Conservation (phyloP, 2,329 filamentous ascomycete species). For the Rhinocladiella similis region DNA sequence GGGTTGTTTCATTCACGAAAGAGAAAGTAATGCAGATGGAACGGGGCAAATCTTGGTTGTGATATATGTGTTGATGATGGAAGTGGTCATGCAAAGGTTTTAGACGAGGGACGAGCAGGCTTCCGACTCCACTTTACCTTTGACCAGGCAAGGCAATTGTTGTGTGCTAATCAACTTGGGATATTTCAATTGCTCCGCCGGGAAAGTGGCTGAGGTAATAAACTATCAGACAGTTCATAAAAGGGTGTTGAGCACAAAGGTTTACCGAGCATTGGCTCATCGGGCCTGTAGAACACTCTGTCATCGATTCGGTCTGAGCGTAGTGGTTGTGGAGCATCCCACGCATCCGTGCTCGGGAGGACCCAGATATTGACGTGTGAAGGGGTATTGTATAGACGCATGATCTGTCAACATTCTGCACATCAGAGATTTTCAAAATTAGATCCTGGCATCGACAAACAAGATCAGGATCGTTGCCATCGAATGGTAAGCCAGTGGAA, state of each 20-base stretch:
- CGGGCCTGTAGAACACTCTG: neutral
- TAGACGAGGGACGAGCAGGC: neutral
- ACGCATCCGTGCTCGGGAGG: neutral
- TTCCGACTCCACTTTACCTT: constrained; percentile 9
- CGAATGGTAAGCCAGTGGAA: constrained; percentile 7
- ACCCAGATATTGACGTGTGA: neutral
- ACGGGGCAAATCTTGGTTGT: neutral
- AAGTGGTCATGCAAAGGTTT: neutral
- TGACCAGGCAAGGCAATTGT: constrained; percentile 11
- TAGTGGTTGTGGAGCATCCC: constrained; percentile 1
- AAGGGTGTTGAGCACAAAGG: too few species aligned
- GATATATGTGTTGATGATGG: constrained; percentile 11
- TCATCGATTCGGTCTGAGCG: constrained; percentile 9
- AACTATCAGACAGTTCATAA: neutral
- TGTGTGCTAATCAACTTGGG: constrained; percentile 10
- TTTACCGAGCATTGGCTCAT: neutral
- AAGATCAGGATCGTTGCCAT: constrained; percentile 19
- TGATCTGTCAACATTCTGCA: constrained; percentile 19
- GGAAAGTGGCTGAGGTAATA: constrained; percentile 9
- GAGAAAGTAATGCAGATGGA: too few species aligned
- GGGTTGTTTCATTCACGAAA: too few species aligned
- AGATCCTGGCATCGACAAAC: neutral
- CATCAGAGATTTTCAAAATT: constrained; percentile 3
- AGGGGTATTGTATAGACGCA: constrained; percentile 4
- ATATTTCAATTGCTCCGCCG: constrained; percentile 2